Conservation (phyloP, 1,139 yeast genomes). For the Cylindricascospora bacillispora region DNA sequence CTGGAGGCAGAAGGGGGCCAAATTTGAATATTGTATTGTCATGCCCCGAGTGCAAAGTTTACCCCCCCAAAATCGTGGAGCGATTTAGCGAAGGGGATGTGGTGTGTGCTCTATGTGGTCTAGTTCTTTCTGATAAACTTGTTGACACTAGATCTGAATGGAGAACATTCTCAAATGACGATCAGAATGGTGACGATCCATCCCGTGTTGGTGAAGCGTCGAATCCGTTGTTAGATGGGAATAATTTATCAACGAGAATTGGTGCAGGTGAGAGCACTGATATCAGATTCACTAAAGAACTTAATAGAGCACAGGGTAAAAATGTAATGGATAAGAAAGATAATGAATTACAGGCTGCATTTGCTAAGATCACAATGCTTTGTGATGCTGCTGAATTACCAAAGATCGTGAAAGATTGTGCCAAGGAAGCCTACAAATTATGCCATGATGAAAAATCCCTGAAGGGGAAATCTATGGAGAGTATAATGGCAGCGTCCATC, state of each 20-base stretch:
- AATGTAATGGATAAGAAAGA: conserved; percentile 80
- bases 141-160: conserved; percentile 96
- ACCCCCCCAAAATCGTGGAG: conserved; percentile 92
- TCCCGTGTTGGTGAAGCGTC: conserved; percentile 99
- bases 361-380: conserved; percentile 84
- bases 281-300: conserved; percentile 61
- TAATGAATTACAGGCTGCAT: conserved; percentile 78
- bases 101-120: conserved; percentile 93
- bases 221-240: conserved; percentile 86
- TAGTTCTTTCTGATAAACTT: conserved; percentile 81
- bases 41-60: conserved; percentile 92
- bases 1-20: conserved; percentile 34
- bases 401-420: conserved; percentile 91
- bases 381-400: conserved; percentile 96
- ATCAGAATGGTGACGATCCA: conserved; percentile 96
- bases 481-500: conserved; percentile 94
- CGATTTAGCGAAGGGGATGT: conserved; percentile 95
- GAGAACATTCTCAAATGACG: conserved; percentile 96
- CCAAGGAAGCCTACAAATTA: conserved; percentile 87
- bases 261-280: conserved; percentile 68
- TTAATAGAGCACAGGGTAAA: conserved; percentile 79
- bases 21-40: conserved; percentile 80
- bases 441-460: conserved; percentile 81
- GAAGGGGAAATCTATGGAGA: conserved; percentile 85
- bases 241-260: conserved; percentile 85